These are phyloP conservation scores for Erysimum cheiri DNA, from an alignment of 441 rosid species.

Conservation along the genomic window DNA sequence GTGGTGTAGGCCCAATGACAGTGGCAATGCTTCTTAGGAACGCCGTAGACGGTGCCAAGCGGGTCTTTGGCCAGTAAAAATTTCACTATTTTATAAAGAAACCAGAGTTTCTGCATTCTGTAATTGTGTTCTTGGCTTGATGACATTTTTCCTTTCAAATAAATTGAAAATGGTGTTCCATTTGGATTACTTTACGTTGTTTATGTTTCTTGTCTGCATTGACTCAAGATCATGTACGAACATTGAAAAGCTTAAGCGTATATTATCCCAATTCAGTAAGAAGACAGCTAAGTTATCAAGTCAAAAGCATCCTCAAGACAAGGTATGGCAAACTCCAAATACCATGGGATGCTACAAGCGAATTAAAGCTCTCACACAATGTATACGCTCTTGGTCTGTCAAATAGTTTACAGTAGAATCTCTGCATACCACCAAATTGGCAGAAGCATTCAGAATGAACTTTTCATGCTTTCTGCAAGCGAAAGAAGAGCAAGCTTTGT, in stretches of 20 bases:
- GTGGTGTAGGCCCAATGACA: constrained; percentile 97
- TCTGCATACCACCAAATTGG: neutral
- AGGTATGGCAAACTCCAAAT: constrained; percentile 21
- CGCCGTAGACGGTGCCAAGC: constrained; percentile 84
- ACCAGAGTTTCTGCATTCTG: constrained; percentile 16
- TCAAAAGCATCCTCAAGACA: neutral
- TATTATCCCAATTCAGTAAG: neutral
- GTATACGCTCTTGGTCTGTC: constrained; percentile 22
- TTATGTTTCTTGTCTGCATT: neutral
- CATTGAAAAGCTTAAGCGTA: neutral
- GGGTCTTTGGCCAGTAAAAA: constrained; percentile 55
- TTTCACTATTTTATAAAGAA: constrained; percentile 9
- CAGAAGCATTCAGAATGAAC: neutral
- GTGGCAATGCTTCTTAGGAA: constrained; percentile 91
- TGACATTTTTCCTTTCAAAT: constrained; percentile 13
- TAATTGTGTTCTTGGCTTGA: constrained; percentile 16
- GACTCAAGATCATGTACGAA: constrained; percentile 7
- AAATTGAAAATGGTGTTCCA: neutral
- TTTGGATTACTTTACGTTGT: neutral
- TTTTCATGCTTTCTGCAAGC: constrained; percentile 41
- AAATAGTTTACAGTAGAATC: constrained; percentile 18
- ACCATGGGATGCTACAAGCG: constrained; percentile 19
- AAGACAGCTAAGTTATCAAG: neutral
- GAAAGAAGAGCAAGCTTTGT: neutral
- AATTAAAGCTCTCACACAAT: neutral